phyloP scores from a whole-genome alignment of 2,329 filamentous ascomycete species.

The Hypoxylon rubiginosum region DNA sequence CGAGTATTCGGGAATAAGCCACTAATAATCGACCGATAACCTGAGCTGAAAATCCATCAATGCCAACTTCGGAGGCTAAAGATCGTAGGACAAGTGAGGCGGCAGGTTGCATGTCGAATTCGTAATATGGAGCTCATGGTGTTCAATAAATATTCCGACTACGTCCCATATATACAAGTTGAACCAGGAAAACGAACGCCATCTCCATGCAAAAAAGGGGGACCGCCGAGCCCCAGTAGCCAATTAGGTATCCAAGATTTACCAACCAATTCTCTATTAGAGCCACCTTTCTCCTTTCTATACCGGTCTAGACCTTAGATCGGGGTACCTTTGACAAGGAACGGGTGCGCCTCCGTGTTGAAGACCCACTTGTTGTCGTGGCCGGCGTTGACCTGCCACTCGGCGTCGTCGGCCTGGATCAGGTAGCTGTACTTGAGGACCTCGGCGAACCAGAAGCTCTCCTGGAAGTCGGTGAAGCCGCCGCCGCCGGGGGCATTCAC shows the following conservation, averaged over 20 bases:
- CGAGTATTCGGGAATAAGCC: neutral
- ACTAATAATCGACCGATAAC: neutral
- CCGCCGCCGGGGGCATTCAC: slow-evolving; percentile 76
- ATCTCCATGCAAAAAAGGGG: slow-evolving; percentile 5
- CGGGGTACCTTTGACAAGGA: slow-evolving; percentile 48
- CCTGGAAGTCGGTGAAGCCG: slow-evolving; percentile 76
- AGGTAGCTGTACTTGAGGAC: slow-evolving; percentile 88
- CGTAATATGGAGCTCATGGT: neutral
- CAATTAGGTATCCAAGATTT: slow-evolving; percentile 4
- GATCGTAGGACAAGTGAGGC: neutral
- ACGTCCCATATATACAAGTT: slow-evolving; percentile 1
- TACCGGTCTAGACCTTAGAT: slow-evolving; percentile 35
- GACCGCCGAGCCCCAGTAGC: neutral
- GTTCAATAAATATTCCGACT: neutral
- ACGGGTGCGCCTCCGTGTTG: slow-evolving; percentile 60
- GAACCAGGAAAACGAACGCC: slow-evolving; percentile 6
- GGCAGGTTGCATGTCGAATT: neutral
- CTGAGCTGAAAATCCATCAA: neutral
- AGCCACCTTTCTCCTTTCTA: neutral
- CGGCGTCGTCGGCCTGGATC: slow-evolving; percentile 73
- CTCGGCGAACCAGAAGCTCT: slow-evolving; percentile 91
- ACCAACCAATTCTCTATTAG: neutral
- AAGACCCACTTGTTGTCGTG: slow-evolving; percentile 66
- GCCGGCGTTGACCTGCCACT: slow-evolving; percentile 62
- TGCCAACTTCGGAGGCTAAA: neutral